These are phyloP conservation scores for Coemansia sp. DNA, from an alignment of 192 early-diverging fungal species.

Conservation along the genomic window DNA sequence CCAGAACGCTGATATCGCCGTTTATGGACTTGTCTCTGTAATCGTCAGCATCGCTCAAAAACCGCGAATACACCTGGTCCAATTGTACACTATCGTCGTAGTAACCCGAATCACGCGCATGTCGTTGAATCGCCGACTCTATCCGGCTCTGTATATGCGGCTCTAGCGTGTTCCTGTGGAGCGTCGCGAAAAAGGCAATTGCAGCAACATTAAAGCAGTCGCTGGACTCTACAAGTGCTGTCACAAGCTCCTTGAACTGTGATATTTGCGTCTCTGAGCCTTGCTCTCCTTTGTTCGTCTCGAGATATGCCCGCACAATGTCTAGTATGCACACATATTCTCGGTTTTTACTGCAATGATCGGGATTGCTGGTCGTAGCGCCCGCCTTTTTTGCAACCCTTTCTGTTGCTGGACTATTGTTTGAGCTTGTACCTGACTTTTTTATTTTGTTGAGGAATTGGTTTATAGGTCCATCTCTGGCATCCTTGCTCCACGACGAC, in stretches of 20 bases:
- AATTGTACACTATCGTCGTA: constrained; percentile 8
- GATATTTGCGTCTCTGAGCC: constrained; percentile 9
- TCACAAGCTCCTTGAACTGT: constrained; percentile 4
- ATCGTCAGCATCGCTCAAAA: constrained; percentile 7
- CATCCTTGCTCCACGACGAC: constrained; percentile 13
- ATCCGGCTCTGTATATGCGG: constrained; percentile 8
- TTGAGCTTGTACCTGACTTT: constrained; percentile 1
- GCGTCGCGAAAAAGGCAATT: constrained; percentile 15
- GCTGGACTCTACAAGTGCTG: constrained; percentile 5
- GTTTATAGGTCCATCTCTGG: constrained; percentile 12
- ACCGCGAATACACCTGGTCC: constrained; percentile 25
- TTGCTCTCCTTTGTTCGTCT: constrained; percentile 9
- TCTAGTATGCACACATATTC: constrained; percentile 11
- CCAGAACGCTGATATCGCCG: constrained; percentile 19
- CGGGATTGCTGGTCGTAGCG: background rate
- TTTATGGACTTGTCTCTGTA: constrained; percentile 1
- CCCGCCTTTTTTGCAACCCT: constrained; percentile 6
- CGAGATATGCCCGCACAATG: constrained; percentile 11
- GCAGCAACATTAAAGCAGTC: constrained; percentile 12
- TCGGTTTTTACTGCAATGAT: background rate
- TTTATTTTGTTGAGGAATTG: constrained; percentile 7
- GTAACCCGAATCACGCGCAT: constrained; percentile 9
- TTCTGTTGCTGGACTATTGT: constrained; percentile 1
- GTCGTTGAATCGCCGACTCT: background rate
- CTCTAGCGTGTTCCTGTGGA: constrained; percentile 4